A percentile compares a stretch with the other conserved stretches of the same genome.
Conservation (phyloP, 441 rosid genomes). For the Heliophila coronopifolia region DNA sequence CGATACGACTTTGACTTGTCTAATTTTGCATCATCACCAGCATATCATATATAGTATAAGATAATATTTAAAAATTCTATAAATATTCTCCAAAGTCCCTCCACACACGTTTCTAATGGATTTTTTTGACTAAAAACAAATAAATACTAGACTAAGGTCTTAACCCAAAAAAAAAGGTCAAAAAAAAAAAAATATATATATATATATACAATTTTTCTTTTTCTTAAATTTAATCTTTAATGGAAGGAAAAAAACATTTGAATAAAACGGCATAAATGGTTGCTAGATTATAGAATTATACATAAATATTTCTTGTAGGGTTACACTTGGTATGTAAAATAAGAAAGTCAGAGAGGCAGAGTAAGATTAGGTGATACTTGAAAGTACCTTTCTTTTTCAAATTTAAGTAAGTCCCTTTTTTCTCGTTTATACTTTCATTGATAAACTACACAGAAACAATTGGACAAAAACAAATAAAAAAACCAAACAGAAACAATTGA, state of each 20-base stretch:
- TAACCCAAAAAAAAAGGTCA: too few relatives aligned
- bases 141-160: too few relatives aligned
- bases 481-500: too few relatives aligned
- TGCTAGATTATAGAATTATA: too few relatives aligned
- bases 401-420: conserved; percentile 13
- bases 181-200: conserved; percentile 9
- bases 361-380: conserved; percentile 18
- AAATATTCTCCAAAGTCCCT: conserved; percentile 7
- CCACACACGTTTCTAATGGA: conserved; percentile 24
- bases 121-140: not conserved
- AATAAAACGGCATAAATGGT: too few relatives aligned
- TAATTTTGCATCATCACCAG: not conserved
- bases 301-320: not conserved
- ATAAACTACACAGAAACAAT: too few relatives aligned
- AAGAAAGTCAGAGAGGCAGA: conserved; percentile 23
- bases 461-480: too few relatives aligned
- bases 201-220: not conserved
- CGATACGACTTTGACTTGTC: conserved; percentile 18
- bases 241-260: too few relatives aligned
- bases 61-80: not conserved
- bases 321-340: conserved; percentile 17
- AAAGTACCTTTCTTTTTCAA: conserved; percentile 22
- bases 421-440: too few relatives aligned
- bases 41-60: not conserved
- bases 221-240: too few relatives aligned